phyloP scores from a whole-genome alignment of 257 asterid genomes.

The Ehretia macrophylla region DNA sequence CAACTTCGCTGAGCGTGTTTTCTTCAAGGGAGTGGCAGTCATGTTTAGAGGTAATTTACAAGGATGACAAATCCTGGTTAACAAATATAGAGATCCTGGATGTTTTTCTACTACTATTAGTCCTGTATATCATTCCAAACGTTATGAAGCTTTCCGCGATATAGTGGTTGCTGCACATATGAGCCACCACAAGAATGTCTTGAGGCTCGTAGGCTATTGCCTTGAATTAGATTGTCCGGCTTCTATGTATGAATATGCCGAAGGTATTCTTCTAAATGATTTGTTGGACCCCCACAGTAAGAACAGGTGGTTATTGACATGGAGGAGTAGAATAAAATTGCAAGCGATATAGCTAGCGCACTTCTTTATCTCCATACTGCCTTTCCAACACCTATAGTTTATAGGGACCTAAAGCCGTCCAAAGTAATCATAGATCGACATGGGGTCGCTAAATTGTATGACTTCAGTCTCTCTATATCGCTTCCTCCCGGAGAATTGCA shows the following conservation, averaged over 20 bases:
- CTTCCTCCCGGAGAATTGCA: conserved; percentile 22
- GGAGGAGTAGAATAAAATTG: conserved; percentile 19
- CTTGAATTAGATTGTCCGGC: background rate
- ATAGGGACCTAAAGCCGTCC: conserved; percentile 3
- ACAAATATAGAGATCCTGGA: background rate
- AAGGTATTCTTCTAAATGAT: background rate
- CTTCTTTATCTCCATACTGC: conserved; percentile 18
- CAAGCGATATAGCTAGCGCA: conserved; percentile 11
- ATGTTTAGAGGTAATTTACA: background rate
- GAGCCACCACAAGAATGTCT: conserved; percentile 15
- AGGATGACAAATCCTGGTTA: background rate
- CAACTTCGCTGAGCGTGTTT: background rate
- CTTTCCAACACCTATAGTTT: conserved; percentile 15
- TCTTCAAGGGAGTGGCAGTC: too few relatives aligned
- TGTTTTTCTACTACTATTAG: too few relatives aligned
- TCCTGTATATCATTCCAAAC: conserved; percentile 7
- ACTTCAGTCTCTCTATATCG: conserved; percentile 6
- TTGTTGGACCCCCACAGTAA: background rate
- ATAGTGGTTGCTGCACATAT: background rate
- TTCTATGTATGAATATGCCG: background rate
- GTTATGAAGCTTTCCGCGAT: background rate
- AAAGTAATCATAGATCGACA: conserved; percentile 13
- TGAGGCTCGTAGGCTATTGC: conserved; percentile 2
- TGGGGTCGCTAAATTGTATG: conserved; percentile 10
- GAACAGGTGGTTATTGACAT: background rate